These are phyloP conservation scores for Fusarium fracticaudum DNA, from an alignment of 2,329 filamentous ascomycete genomes.

Conservation along the genomic window DNA sequence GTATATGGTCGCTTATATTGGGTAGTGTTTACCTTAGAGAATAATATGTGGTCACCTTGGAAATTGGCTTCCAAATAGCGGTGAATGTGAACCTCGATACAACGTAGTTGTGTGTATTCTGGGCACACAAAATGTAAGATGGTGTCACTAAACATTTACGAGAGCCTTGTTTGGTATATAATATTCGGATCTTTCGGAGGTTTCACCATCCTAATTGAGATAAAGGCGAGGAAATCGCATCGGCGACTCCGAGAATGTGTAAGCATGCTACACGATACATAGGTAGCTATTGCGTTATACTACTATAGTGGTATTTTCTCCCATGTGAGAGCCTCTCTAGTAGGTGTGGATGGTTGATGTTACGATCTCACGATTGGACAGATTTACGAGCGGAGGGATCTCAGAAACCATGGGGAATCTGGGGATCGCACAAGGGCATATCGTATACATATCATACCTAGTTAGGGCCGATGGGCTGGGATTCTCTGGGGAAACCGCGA, in stretches of 20 bases:
- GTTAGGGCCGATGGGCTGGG: neutral
- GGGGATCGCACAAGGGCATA: conserved; percentile 3
- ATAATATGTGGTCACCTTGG: neutral
- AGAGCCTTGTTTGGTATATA: neutral
- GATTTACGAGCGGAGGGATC: neutral
- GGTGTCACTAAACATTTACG: neutral
- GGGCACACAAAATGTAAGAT: neutral
- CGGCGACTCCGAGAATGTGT: conserved; percentile 26
- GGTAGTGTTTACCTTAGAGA: neutral
- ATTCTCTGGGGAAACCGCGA: conserved; percentile 1
- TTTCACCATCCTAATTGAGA: conserved; percentile 4
- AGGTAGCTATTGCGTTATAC: neutral
- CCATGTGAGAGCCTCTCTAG: neutral
- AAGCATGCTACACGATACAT: conserved; percentile 4
- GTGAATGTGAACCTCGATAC: neutral
- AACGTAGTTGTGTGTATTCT: neutral
- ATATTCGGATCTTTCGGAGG: conserved; percentile 18
- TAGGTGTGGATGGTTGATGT: conserved; percentile 1
- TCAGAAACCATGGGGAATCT: conserved; percentile 28
- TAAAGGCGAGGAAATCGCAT: neutral
- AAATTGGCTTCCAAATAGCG: neutral
- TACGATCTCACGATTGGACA: conserved; percentile 18
- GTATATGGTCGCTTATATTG: neutral
- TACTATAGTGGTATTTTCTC: neutral
- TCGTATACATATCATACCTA: too few relatives aligned